Evolutionary conservation across 2,329 filamentous ascomycete genomes (phyloP), one percentile per base, ranked within the genome.

Genomic region (Zymoseptoria brevis): DNA sequence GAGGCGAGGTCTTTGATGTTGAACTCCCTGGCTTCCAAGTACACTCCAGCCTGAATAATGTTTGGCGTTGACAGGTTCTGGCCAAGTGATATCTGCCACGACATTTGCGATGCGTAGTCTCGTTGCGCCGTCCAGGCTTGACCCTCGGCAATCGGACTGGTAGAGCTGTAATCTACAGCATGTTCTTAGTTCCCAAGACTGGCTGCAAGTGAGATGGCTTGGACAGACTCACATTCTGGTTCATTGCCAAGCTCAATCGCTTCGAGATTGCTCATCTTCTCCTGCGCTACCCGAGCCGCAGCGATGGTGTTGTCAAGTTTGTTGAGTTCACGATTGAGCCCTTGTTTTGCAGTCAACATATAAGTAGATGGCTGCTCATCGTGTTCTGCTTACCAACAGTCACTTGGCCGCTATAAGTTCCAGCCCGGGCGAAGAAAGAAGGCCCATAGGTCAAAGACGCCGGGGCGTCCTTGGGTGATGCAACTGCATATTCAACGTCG

Each of bases 231-330:
- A 81, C 80, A 82, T 61, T 83, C 79, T 3, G 82, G 81, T 57
- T 84, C 81, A 63, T 84, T 84, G 1, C 81, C 81, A 1, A 84
- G 72, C 65, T 84, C 81, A 35, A 84, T 80, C 2, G 81, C 79
- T 19, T 78, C 71, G 9, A 84, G 67, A 60, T 82, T 83, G 4
- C 61, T 63, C 64, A 83, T 79, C n/a, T 72, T 66, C 1, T 63
- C 64, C 8, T 77, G 73, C 0, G 77, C 81, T 0, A 75, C 65
- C 50, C 74, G 75, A 1, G 81, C 81, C 0, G 81, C 82, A 0
- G 75, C 73, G 35, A 83, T 79, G 0, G 80, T 83, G 62, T 84
- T 84, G n/a, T 71, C 65, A 19, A 82, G 72, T 52, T 82, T 74
- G 62, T 83, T 76, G 30, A 80, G 75, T 1, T 80, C 77, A 45